Evolutionary conservation across 78 protist species (phyloP), one percentile per base, ranked within the genome.

Genomic region (Isochrysis galbana): DNA sequence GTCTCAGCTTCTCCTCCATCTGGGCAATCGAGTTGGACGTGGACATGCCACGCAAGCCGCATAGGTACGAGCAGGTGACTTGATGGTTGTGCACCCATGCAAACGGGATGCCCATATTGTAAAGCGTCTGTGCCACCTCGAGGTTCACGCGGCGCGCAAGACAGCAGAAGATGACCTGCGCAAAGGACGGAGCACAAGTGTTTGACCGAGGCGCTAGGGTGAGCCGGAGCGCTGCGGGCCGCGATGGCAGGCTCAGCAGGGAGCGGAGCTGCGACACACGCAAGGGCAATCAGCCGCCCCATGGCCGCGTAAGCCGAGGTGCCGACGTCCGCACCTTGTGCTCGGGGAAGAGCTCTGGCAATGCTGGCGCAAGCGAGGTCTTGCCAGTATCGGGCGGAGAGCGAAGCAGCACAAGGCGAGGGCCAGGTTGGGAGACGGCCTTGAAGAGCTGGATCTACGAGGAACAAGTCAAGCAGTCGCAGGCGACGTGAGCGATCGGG

Each of bases 131-230:
- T 25, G 82, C 82, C 29, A 72, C 36, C 82, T 72, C 82, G 82
- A 72, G 82, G 82, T 72, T 72, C 32, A 72, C 82, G 42, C 82
- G 82, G 44, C 82, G 82, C 42, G 82, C 82, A 42, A 72, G 82
- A 42, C 82, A 72, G 82, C 82, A 72, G 82, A 72, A 72, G 82
- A 72, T 42, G 25, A 72, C 82, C 10, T n/a, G 72, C 67, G n/a
- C n/a, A n/a, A n/a, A n/a, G n/a, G n/a, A n/a, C n/a, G n/a, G n/a
- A n/a, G n/a, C n/a, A n/a, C n/a, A n/a, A n/a, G n/a, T n/a, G n/a
- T n/a, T n/a, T n/a, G n/a, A n/a, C n/a, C n/a, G n/a, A n/a, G n/a
- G n/a, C n/a, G n/a, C n/a, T n/a, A n/a, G n/a, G n/a, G n/a, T n/a
- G n/a, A n/a, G n/a, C n/a, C n/a, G n/a, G n/a, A n/a, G n/a, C n/a